Evolutionary conservation across 768 basidiomycete genomes (phyloP).

Genomic region (Cystofilobasidium bisporidii): DNA sequence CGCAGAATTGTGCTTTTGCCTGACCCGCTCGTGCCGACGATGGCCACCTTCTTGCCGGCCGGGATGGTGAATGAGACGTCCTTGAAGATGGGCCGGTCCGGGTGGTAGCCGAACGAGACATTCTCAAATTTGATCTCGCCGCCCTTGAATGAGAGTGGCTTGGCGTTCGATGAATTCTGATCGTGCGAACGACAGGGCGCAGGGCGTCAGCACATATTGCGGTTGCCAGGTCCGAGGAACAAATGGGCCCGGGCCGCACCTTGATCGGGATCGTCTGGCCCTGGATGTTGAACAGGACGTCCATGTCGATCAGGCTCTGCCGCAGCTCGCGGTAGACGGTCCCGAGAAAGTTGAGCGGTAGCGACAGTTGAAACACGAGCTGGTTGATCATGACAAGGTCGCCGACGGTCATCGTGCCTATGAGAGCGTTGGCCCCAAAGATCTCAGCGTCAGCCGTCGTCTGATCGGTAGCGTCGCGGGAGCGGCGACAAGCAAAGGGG

Average conservation of each 20-base stretch:
- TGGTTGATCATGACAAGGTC: conserved; percentile 99
- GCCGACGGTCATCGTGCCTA: conserved; percentile 95
- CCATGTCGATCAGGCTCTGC: conserved; percentile 96
- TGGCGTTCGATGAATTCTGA: conserved; percentile 61
- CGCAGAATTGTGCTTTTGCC: conserved; percentile 96
- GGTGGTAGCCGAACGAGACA: conserved; percentile 82
- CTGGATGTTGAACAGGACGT: conserved; percentile 80
- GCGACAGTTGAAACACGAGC: conserved; percentile 88
- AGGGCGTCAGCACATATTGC: too few species aligned
- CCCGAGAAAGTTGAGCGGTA: conserved; percentile 90
- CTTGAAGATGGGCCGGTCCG: conserved; percentile 82
- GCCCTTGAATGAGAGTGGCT: conserved; percentile 59
- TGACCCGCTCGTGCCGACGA: conserved; percentile 93
- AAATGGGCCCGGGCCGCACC: too few species aligned
- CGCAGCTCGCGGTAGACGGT: conserved; percentile 95
- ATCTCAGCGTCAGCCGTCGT: not conserved
- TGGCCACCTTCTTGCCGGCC: conserved; percentile 90
- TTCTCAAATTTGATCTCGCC: conserved; percentile 89
- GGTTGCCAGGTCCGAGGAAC: too few species aligned
- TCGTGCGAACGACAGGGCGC: not conserved
- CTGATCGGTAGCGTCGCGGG: not conserved
- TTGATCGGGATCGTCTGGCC: conserved; percentile 63
- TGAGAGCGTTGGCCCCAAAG: too few species aligned
- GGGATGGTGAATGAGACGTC: conserved; percentile 82
- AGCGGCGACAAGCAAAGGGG: not conserved